Evolutionary conservation across 805 yeast species (phyloP).

Genomic region (Kluyveromyces dobzhanskii): DNA sequence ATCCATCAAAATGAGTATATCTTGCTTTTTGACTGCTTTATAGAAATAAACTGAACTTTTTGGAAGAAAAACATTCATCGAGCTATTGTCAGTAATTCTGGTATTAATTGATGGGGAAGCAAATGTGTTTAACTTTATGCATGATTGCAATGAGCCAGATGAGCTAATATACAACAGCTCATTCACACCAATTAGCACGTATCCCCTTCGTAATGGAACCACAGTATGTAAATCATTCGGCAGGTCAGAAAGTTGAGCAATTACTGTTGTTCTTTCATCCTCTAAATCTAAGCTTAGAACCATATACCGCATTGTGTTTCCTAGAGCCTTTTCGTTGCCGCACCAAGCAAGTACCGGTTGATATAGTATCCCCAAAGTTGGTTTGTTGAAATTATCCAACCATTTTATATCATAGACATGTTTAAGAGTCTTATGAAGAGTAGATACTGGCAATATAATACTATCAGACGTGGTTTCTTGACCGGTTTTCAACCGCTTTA

Average conservation of each 20-base stretch:
- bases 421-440: conserved; percentile 47
- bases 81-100: conserved; percentile 39
- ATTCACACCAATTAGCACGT: conserved; percentile 63
- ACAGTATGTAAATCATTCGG: conserved; percentile 69
- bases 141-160: conserved; percentile 36
- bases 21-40: conserved; percentile 14
- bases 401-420: conserved; percentile 67
- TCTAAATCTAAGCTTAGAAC: conserved; percentile 47
- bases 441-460: conserved; percentile 47
- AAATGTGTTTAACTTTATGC: conserved; percentile 21
- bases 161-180: conserved; percentile 73
- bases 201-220: conserved; percentile 58
- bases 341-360: conserved; percentile 67
- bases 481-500: conserved; percentile 5
- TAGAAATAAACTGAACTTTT: conserved; percentile 29
- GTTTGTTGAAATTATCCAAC: conserved; percentile 66
- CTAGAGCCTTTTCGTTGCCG: conserved; percentile 34
- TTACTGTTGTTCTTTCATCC: conserved; percentile 52
- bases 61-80: conserved; percentile 21
- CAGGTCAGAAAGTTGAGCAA: conserved; percentile 52
- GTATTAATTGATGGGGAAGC: conserved; percentile 38
- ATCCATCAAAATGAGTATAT: conserved; percentile 22
- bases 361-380: conserved; percentile 65
- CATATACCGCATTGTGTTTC: conserved; percentile 17
- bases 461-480: conserved; percentile 30